Evolutionary conservation across 495 filamentous ascomycete species (phyloP).

Genomic region (Penicillium macrosclerotiorum): DNA sequence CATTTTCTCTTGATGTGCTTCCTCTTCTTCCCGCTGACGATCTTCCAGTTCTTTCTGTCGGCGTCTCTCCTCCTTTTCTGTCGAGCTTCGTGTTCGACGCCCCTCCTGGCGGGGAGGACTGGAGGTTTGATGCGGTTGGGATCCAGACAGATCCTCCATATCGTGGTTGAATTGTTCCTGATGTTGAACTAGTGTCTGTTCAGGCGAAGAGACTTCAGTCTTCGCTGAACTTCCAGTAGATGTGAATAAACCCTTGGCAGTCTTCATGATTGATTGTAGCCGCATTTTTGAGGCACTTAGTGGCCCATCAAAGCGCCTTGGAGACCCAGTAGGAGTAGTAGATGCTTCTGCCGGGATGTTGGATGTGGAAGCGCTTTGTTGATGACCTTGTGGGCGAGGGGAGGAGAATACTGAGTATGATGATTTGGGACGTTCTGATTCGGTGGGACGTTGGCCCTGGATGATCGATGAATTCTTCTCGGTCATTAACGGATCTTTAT

Average conservation of each 20-base stretch:
- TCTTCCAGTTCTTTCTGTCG: slow-evolving; percentile 59
- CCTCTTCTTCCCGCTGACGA: slow-evolving; percentile 46
- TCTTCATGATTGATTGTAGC: slow-evolving; percentile 81
- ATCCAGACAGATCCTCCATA: slow-evolving; percentile 5
- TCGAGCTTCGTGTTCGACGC: slow-evolving; percentile 69
- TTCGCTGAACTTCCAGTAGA: slow-evolving; percentile 76
- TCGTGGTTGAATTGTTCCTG: slow-evolving; percentile 13
- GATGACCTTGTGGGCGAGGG: slow-evolving; percentile 47
- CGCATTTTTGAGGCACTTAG: slow-evolving; percentile 86
- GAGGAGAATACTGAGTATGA: slow-evolving; percentile 44
- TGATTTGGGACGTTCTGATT: slow-evolving; percentile 41
- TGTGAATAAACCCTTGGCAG: slow-evolving; percentile 77
- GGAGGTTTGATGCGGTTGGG: slow-evolving; percentile 21
- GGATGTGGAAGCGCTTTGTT: slow-evolving; percentile 64
- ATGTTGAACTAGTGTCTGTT: slow-evolving; percentile 26
- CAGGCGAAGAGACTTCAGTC: slow-evolving; percentile 52
- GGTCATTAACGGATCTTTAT: slow-evolving; percentile 3
- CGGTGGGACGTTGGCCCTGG: slow-evolving; percentile 16
- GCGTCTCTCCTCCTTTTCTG: slow-evolving; percentile 66
- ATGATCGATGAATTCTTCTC: slow-evolving; percentile 8
- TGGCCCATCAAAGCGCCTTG: slow-evolving; percentile 71
- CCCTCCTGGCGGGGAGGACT: slow-evolving; percentile 46
- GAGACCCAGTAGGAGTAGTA: slow-evolving; percentile 70
- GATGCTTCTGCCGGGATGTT: slow-evolving; percentile 50
- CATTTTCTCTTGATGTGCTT: slow-evolving; percentile 60